Evolutionary conservation across 805 yeast genomes (phyloP), one percentile per base, ranked within the genome.

Genomic region (Wickerhamiella domercqiae): DNA sequence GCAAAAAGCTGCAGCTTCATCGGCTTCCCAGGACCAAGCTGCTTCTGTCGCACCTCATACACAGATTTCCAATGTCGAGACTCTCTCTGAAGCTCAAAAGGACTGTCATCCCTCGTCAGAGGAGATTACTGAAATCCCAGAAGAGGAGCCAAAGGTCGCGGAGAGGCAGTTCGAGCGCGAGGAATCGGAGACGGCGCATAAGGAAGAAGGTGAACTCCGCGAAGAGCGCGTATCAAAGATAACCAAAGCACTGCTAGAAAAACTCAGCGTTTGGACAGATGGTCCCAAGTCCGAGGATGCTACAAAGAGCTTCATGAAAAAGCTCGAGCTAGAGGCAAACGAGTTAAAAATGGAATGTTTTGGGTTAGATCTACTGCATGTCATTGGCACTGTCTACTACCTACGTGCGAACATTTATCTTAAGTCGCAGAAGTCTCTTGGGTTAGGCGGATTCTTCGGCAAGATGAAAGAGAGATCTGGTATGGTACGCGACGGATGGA

Each of bases 311-410:
- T 87, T 83, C 55, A 60, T 67, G 42, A 66, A 64, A 39, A 77
- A 79, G 54, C 67, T 80, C 47, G 67, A 66, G 43, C 73, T 76
- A 50, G 97, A 90, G 56, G 94, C 93, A 13, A 90, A 86, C 52
- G 79, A 79, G 44, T 63, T 90, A 54, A 90, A 90, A 56, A 72
- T 83, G 68, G 98, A 90, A 64, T 81, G 94, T 37, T 90, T 90
- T 61, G 99, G 99, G 11, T 60, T 87, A 36, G 94, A 87, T 59
- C 65, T 90, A 36, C 62, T 87, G 46, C 68, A 64, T 41, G 68
- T 87, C 15, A 78, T 90, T 43, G 96, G 97, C 15, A 69, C 68
- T 42, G 71, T 81, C 4, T 90, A 90, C 58, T 67, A 67, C 39
- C 64, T 70, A 25, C 83, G 83, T 52, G 93, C 93, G 2, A 64